phyloP scores from a whole-genome alignment of 768 basidiomycete genomes.

The Phanerochaete carnosa region DNA sequence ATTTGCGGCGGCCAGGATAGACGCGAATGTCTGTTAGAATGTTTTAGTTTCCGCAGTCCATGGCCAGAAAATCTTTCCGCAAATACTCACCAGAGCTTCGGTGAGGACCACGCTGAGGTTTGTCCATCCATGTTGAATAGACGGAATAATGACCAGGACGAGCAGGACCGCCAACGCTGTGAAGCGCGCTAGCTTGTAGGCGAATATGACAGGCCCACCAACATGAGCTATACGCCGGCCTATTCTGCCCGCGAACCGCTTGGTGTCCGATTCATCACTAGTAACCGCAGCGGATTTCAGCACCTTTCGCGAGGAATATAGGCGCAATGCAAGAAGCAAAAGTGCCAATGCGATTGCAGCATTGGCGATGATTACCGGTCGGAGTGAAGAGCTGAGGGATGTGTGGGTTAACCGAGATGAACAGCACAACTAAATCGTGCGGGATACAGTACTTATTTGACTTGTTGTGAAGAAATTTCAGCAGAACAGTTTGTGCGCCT shows the following conservation, averaged over 20 bases:
- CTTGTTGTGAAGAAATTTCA: too few relatives aligned
- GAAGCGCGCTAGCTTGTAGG: background rate
- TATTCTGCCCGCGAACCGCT: background rate
- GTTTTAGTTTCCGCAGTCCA: background rate
- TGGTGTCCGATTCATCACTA: background rate
- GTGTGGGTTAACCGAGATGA: too few relatives aligned
- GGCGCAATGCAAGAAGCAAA: background rate
- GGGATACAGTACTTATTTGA: too few relatives aligned
- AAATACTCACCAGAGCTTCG: background rate
- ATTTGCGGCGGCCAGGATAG: background rate
- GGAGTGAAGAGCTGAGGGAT: too few relatives aligned
- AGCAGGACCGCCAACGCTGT: background rate
- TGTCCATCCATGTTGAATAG: background rate
- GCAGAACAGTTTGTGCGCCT: too few relatives aligned
- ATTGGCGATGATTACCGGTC: too few relatives aligned
- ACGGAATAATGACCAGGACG: background rate
- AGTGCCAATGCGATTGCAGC: too few relatives aligned
- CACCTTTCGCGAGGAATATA: background rate
- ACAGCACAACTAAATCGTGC: too few relatives aligned
- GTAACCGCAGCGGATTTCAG: too few relatives aligned
- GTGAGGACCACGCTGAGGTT: background rate
- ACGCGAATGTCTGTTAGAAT: background rate
- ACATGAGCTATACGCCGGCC: background rate
- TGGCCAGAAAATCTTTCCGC: background rate
- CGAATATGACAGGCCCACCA: background rate